Base-by-base conservation (phyloP, 106 monocot species). In the Xerophyta viscosa region DNA sequence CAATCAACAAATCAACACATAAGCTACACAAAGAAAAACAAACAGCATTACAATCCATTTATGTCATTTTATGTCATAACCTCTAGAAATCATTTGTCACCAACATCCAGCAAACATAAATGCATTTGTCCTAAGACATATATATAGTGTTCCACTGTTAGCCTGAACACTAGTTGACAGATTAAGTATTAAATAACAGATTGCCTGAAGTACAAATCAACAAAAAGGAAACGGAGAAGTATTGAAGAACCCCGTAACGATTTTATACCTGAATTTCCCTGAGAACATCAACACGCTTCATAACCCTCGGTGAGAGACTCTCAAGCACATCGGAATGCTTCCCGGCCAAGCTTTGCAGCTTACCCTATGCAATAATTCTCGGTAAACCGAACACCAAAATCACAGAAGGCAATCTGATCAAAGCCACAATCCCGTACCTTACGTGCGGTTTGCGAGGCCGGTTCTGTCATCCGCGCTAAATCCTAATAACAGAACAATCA, bases 251-350 rank as follows among this genome's bases (percentile, higher is more conserved):
- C n/a, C n/a, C n/a, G n/a, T n/a, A n/a, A n/a, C n/a, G n/a, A n/a
- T n/a, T n/a, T n/a, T n/a, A n/a, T n/a, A 74, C 79, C 79, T 80
- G 79, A n/a, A 80, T 70, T 21, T 70, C 74, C 46, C 52, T 69
- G 20, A 80, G 57, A 30, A 56, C 20, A 56, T 80, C 79, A 24
- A 80, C 79, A 1, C 79, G 79, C 61, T 66, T 69, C 66, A 50
- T 54, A 28, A 80, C 74, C 23, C 57, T 74, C 10, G 69, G 60
- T 12, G 60, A 31, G 11, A 80, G 49, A 0, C 36, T 58, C 52
- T 77, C 82, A 39, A 83, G 36, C 24, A 70, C 54, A 42, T 71
- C 71, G 0, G 58, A 9, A 26, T 61, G 50, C 50, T 62, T 37
- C 24, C 71, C 81, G 6, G 66, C 61, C 49, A 83, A 54, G 27